Percentiles rank a stretch among this genome's conserved stretches.
Conservation (phyloP, 2,329 filamentous ascomycete genomes). For the Blumeriella jaapii region DNA sequence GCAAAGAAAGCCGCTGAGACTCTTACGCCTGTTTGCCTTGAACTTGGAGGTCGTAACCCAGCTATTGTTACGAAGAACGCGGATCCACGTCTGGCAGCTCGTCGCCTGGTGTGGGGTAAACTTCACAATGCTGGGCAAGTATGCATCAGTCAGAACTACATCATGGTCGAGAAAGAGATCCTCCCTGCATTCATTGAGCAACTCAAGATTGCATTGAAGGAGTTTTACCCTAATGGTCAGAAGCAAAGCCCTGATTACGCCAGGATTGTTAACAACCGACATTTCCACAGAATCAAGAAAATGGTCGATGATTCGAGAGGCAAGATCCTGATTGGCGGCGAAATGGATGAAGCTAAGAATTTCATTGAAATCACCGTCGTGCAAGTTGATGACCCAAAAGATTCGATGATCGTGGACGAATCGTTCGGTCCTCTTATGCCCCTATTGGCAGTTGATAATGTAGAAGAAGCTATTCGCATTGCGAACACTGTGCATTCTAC, state of each 20-base stretch:
- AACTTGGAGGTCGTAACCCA: slow-evolving; percentile 86
- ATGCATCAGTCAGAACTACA: slow-evolving; percentile 89
- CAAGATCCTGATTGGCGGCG: slow-evolving; percentile 78
- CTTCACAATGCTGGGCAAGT: slow-evolving; percentile 77
- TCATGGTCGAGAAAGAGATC: slow-evolving; percentile 66
- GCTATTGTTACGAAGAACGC: slow-evolving; percentile 81
- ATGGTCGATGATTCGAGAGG: slow-evolving; percentile 81
- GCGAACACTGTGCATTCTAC: slow-evolving; percentile 75
- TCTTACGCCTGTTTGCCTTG: slow-evolving; percentile 76
- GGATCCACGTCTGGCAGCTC: slow-evolving; percentile 68
- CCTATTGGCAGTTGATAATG: slow-evolving; percentile 62
- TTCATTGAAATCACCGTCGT: slow-evolving; percentile 93
- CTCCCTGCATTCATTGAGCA: slow-evolving; percentile 61
- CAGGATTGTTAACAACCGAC: slow-evolving; percentile 67
- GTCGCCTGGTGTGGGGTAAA: slow-evolving; percentile 83
- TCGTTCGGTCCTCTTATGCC: slow-evolving; percentile 89
- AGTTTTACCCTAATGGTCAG: slow-evolving; percentile 77
- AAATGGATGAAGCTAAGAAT: slow-evolving; percentile 64
- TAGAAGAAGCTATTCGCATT: slow-evolving; percentile 77
- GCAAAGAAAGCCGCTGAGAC: slow-evolving; percentile 81
- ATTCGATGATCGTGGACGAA: slow-evolving; percentile 71
- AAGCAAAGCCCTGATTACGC: slow-evolving; percentile 67
- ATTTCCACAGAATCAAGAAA: slow-evolving; percentile 75
- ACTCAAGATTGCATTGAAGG: slow-evolving; percentile 57
- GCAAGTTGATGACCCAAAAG: slow-evolving; percentile 62